Percentiles rank a stretch among this genome's conserved stretches.
These are phyloP conservation scores for Naematelia encephala DNA, from an alignment of 768 basidiomycete species.

Conservation along the genomic window DNA sequence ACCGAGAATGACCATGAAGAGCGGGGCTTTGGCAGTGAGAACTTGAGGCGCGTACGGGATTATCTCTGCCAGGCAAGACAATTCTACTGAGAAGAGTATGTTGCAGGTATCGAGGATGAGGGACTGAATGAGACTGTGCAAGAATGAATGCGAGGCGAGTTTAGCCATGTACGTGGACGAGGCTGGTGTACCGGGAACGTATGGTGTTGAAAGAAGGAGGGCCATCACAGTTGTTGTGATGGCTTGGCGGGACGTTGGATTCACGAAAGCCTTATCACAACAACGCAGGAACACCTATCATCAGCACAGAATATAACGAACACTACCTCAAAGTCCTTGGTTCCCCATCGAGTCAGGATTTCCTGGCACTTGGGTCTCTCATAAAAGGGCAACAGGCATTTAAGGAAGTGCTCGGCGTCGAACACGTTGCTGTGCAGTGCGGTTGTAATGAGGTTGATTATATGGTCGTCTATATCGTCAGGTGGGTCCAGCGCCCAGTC, in stretches of 20 bases:
- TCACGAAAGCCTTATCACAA: slow-evolving; percentile 2
- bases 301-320: neutral
- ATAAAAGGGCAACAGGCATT: neutral
- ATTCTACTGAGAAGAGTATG: slow-evolving; percentile 32
- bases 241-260: slow-evolving; percentile 7
- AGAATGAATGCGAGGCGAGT: slow-evolving; percentile 10
- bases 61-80: slow-evolving; percentile 31
- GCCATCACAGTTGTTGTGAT: slow-evolving; percentile 8
- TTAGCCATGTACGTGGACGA: slow-evolving; percentile 13
- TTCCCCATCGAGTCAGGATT: slow-evolving; percentile 6
- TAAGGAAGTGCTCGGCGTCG: neutral
- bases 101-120: slow-evolving; percentile 39
- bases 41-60: slow-evolving; percentile 33
- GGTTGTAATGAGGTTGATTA: neutral
- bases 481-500: neutral
- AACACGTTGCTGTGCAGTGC: neutral
- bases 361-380: slow-evolving; percentile 6
- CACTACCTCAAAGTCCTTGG: slow-evolving; percentile 11
- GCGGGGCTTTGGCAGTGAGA: slow-evolving; percentile 34
- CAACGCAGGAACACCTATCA: slow-evolving; percentile 4
- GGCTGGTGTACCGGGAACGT: slow-evolving; percentile 20
- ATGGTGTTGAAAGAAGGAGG: slow-evolving; percentile 6
- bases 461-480: neutral
- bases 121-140: slow-evolving; percentile 16
- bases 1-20: slow-evolving; percentile 42